Percentiles rank a stretch among this genome's conserved stretches.
These are phyloP conservation scores for Penicillium subrubescens DNA, from an alignment of 495 filamentous ascomycete genomes.

Conservation along the genomic window DNA sequence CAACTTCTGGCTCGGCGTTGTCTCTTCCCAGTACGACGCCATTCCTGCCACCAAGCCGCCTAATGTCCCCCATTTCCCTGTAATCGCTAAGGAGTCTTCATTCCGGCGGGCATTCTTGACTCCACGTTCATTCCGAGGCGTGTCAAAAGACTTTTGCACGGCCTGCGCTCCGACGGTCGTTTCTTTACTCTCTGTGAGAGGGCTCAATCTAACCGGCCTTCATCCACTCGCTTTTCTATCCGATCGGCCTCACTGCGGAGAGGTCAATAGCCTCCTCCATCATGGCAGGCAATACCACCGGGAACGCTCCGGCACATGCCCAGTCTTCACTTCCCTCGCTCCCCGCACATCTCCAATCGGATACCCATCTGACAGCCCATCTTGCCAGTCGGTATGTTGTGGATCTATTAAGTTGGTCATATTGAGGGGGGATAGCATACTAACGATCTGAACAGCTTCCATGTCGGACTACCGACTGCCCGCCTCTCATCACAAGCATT, in stretches of 20 bases:
- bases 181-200: slow-evolving; percentile 3
- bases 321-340: slow-evolving; percentile 86
- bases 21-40: background rate
- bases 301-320: slow-evolving; percentile 64
- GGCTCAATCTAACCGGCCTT: slow-evolving; percentile 7
- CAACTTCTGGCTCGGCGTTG: background rate
- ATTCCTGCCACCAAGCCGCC: background rate
- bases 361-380: slow-evolving; percentile 94
- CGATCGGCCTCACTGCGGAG: slow-evolving; percentile 22
- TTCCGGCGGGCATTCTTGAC: slow-evolving; percentile 31
- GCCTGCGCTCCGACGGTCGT: slow-evolving; percentile 4
- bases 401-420: background rate
- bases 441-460: slow-evolving; percentile 57
- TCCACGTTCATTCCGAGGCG: slow-evolving; percentile 29
- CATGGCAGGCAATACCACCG: slow-evolving; percentile 42
- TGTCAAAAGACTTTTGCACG: slow-evolving; percentile 12
- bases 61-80: slow-evolving; percentile 6
- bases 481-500: slow-evolving; percentile 87
- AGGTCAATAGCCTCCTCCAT: slow-evolving; percentile 18
- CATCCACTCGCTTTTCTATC: slow-evolving; percentile 24
- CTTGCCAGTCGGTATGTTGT: slow-evolving; percentile 76
- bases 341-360: slow-evolving; percentile 90
- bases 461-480: slow-evolving; percentile 83
- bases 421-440: background rate
- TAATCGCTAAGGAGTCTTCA: slow-evolving; percentile 26